These are phyloP conservation scores for Pythium monospermum DNA, from an alignment of 352 stramenopile species.

Conservation along the genomic window DNA sequence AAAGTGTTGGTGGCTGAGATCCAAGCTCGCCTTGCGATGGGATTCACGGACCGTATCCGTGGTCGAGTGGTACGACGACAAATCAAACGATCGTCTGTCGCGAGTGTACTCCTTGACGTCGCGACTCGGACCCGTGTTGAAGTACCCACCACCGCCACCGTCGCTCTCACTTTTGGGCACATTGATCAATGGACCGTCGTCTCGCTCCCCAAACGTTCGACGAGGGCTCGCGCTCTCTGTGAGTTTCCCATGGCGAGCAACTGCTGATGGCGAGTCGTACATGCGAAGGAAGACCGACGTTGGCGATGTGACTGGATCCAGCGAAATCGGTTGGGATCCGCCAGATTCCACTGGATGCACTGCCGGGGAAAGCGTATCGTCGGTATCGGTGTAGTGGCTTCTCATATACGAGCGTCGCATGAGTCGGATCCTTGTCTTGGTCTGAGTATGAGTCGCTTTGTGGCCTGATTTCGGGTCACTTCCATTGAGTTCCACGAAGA, in stretches of 20 bases:
- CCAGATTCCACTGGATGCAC: neutral
- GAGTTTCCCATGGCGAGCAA: constrained; percentile 27
- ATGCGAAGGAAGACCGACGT: constrained; percentile 60
- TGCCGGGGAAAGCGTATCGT: constrained; percentile 8
- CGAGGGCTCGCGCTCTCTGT: constrained; percentile 10
- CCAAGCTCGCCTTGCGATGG: constrained; percentile 9
- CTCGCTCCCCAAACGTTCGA: neutral
- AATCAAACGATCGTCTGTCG: constrained; percentile 33
- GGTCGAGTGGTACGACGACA: constrained; percentile 14
- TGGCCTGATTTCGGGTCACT: constrained; percentile 10
- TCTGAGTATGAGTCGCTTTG: constrained; percentile 33
- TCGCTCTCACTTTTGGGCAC: neutral
- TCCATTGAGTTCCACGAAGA: constrained; percentile 79
- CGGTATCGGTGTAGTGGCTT: constrained; percentile 52
- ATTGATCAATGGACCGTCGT: neutral
- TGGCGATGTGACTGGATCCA: constrained; percentile 23
- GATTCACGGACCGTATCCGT: neutral
- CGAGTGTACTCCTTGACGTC: constrained; percentile 9
- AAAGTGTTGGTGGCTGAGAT: neutral
- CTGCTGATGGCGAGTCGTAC: constrained; percentile 57
- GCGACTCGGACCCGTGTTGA: neutral
- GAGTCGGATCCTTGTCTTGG: constrained; percentile 67
- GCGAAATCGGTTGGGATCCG: neutral
- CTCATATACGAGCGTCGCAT: constrained; percentile 66
- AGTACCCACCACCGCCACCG: neutral